Conservation (phyloP, 129 eudicot species). For the Oenanthe sinensis region DNA sequence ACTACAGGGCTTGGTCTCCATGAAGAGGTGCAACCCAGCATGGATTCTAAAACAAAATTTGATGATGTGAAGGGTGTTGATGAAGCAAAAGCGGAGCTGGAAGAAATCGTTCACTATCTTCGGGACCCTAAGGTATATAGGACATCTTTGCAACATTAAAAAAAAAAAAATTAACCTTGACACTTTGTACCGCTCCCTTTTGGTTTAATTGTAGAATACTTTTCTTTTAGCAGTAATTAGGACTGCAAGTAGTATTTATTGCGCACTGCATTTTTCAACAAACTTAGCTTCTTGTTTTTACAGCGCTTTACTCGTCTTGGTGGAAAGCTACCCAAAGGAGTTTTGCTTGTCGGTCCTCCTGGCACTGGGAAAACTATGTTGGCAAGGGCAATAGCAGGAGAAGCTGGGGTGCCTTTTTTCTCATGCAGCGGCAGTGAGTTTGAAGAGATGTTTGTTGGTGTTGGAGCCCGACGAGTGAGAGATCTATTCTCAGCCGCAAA, state of each 20-base stretch:
- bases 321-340: constrained; percentile 97
- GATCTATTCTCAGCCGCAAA: constrained; percentile 91
- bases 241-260: neutral
- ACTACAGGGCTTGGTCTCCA: constrained; percentile 65
- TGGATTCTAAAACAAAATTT: constrained; percentile 86
- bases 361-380: constrained; percentile 86
- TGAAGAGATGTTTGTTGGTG: constrained; percentile 98
- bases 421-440: constrained; percentile 91
- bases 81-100: constrained; percentile 95
- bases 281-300: constrained; percentile 8
- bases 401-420: constrained; percentile 93
- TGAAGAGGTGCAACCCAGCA: constrained; percentile 84
- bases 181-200: neutral
- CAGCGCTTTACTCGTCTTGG: constrained; percentile 95
- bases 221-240: neutral
- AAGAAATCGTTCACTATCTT: constrained; percentile 91
- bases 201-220: neutral
- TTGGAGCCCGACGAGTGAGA: constrained; percentile 91
- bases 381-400: constrained; percentile 96
- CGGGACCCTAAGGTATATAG: constrained; percentile 85
- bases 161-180: neutral
- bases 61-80: constrained; percentile 96
- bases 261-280: neutral
- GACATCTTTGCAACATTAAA: neutral
- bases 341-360: constrained; percentile 90